Base-by-base conservation (phyloP, 768 basidiomycete genomes). In the Suillus fuscotomentosus region DNA sequence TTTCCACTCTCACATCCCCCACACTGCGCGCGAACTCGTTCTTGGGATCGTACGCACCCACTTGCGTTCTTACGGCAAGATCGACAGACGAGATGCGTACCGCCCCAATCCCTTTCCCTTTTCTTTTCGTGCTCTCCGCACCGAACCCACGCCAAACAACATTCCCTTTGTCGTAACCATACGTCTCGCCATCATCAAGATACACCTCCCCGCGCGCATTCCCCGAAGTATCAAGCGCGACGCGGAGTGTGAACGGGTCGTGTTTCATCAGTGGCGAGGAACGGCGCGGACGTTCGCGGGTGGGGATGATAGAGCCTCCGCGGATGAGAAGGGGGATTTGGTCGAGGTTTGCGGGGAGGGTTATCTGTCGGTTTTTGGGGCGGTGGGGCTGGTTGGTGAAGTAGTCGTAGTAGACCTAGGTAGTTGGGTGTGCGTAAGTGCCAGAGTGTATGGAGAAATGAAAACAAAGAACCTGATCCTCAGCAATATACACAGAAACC, bases 241-340 rank as follows among this genome's bases (percentile, higher is more conserved):
- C 5, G 5, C 13, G 22, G 47, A 48, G 47, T 0, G 47, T 22
- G 47, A 48, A 48, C 1, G 22, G 47, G 5, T 48, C 22, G n/a
- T 48, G 13, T 22, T 48, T 22, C 47, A 48, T 48, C 22, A 48
- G 47, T 22, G 88, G 82, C 0, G 97, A 93, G 1, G 97, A 84
- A 2, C 95, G 85, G 45, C 97, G 83, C 2, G 93, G 91, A 31
- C 96, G 89, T 73, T 95, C 90, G 59, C 95, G 90, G 3, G 93
- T 92, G 3, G 95, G 80, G 6, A 99, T 71, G 73, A 99, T 93
- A 15, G 92, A 93, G 1, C 95, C 96, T 14, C 97, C 97, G 38
- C 91, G 94, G 60, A 96, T 80, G 73, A 97, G 85, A 42, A 98
- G 79, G 2, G 97, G 97, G 53, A 95, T 80, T 67, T 91, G 86